Percentiles rank a stretch among this genome's conserved stretches.
phyloP scores from a whole-genome alignment of 495 filamentous ascomycete species.

The Lophiostoma macrostomum region DNA sequence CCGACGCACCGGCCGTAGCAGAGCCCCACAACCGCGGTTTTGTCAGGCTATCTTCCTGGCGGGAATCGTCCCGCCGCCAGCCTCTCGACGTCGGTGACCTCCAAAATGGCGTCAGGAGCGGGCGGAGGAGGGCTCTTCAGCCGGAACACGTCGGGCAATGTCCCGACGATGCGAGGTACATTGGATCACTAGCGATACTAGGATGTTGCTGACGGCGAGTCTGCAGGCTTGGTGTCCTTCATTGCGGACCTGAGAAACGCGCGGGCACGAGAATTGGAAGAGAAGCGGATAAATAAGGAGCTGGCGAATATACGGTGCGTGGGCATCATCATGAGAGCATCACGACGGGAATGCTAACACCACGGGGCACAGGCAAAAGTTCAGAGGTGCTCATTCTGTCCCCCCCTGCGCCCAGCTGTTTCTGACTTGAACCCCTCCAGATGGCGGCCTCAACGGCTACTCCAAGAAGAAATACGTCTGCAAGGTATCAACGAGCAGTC shows the following conservation, averaged over 20 bases:
- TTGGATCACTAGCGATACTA: not conserved
- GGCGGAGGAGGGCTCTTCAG: conserved; percentile 41
- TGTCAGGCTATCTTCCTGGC: conserved; percentile 33
- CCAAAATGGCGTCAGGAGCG: conserved; percentile 38
- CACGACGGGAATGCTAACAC: conserved; percentile 26
- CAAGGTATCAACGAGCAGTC: conserved; percentile 57
- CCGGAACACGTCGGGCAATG: conserved; percentile 37
- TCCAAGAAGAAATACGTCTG: conserved; percentile 99
- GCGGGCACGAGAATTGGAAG: conserved; percentile 89
- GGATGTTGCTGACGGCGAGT: not conserved
- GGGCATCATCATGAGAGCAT: conserved; percentile 9
- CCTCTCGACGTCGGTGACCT: conserved; percentile 21
- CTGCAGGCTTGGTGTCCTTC: conserved; percentile 83
- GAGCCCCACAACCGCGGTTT: conserved; percentile 7
- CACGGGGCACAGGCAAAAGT: conserved; percentile 58
- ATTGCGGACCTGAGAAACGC: conserved; percentile 97
- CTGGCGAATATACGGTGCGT: conserved; percentile 87
- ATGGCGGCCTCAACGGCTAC: conserved; percentile 88
- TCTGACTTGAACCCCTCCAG: conserved; percentile 43
- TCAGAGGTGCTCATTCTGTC: conserved; percentile 55
- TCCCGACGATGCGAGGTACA: conserved; percentile 37
- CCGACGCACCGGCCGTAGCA: not conserved
- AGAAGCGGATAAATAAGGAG: conserved; percentile 99
- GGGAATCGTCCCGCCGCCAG: conserved; percentile 28
- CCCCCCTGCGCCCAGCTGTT: conserved; percentile 6